Evolutionary conservation across 208 protist genomes (phyloP).

Genomic region (Crithidia bombi): DNA sequence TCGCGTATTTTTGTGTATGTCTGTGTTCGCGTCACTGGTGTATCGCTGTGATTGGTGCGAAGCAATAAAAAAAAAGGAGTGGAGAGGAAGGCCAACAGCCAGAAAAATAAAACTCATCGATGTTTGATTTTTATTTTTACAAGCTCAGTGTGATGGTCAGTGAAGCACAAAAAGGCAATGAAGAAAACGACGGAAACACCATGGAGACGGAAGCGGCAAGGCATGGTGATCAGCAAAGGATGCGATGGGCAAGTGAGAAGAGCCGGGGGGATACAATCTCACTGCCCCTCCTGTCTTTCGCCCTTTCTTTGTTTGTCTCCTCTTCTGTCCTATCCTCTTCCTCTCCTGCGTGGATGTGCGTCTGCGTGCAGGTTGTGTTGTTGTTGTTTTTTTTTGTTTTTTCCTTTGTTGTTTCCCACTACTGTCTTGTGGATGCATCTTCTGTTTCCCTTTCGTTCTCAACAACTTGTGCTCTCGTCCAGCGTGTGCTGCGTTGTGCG

Average conservation of each 20-base stretch:
- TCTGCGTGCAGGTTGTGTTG: background rate
- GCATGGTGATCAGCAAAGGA: too few species aligned
- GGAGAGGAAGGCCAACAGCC: conserved; percentile 5
- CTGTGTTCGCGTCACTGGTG: background rate
- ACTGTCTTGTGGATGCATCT: too few species aligned
- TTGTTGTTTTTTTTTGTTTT: background rate
- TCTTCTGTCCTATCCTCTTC: background rate
- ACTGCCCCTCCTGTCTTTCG: conserved; percentile 4
- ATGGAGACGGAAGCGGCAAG: too few species aligned
- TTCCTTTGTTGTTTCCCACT: conserved; percentile 4
- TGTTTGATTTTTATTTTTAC: too few species aligned
- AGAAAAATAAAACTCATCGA: too few species aligned
- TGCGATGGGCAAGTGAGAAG: background rate
- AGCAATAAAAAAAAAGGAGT: background rate
- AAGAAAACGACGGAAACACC: too few species aligned
- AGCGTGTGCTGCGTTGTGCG: too few species aligned
- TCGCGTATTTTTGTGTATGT: too few species aligned
- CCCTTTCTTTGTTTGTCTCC: background rate
- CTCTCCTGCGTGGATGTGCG: background rate
- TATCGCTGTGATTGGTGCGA: background rate
- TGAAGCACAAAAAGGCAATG: too few species aligned
- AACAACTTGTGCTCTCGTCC: too few species aligned
- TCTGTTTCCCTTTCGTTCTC: too few species aligned
- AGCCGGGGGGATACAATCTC: conserved; percentile 23
- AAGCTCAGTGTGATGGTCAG: too few species aligned